Evolutionary conservation across 345 rosid species (phyloP), one percentile per base, ranked within the genome.

Genomic region (Brassica rapa): DNA sequence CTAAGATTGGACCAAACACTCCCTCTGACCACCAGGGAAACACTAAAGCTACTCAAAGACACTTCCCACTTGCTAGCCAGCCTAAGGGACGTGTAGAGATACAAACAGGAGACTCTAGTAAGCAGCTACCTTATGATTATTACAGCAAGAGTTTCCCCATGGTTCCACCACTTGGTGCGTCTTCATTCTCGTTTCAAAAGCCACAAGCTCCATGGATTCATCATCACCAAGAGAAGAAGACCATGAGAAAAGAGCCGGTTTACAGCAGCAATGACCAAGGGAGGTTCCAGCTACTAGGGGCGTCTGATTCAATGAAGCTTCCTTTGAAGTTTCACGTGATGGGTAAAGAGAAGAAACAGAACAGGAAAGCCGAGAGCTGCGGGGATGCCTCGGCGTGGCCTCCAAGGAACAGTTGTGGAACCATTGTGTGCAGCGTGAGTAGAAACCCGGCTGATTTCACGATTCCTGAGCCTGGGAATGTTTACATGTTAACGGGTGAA

Each of bases 401-500:
- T 62, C 51, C 16, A 3, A 81, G 74, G 87, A 80, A 71, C 85
- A 79, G 62, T 74, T 66, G 79, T 27, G 83, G 67, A 65, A 53
- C 83, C 57, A 83, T 82, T 53, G 74, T 71, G 70, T 96, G 99
- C 86, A 72, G 60, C 23, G 62, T 90, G 30, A 96, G 92, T 74
- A 83, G 89, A 72, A 96, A 96, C 82, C 99, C 99, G n/a, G 91
- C 97, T 64, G 99, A 96, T 84, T 96, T 93, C 77, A 87, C 89
- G 65, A 5, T 77, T 7, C 86, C 97, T 66, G 97, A 78, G 80
- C 87, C 84, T 72, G 87, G 88, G 24, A 96, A 91, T 83, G 55
- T 55, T 21, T 90, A 86, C 86, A 91, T 90, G 89, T 86, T 90
- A 41, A 70, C 81, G 9, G 89, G 90, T 25, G 85, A 85, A 66